Percentiles rank a stretch among this genome's conserved stretches.
These are phyloP conservation scores for Oehlia diaphana DNA, from an alignment of 192 early-diverging fungal genomes.

Conservation along the genomic window DNA sequence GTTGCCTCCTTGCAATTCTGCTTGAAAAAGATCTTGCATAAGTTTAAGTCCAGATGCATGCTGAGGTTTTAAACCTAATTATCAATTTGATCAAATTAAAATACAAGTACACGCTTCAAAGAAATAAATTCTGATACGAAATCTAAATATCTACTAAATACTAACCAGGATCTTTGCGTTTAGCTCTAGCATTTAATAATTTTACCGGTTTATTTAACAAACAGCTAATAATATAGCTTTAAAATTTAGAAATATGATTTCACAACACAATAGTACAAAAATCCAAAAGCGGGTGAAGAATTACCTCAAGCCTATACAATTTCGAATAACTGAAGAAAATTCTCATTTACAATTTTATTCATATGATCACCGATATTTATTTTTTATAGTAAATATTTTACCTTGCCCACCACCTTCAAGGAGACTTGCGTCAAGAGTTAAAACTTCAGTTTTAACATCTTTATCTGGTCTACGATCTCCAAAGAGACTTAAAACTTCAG, in stretches of 20 bases:
- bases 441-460: neutral
- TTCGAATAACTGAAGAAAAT: slow-evolving; percentile 8
- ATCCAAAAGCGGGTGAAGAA: no score
- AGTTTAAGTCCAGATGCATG: slow-evolving; percentile 43
- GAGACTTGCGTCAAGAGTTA: slow-evolving; percentile 1
- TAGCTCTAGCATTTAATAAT: slow-evolving; percentile 29
- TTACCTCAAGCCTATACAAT: slow-evolving; percentile 11
- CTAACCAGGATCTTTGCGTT: slow-evolving; percentile 24
- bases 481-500: no score
- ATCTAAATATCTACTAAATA: neutral
- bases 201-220: slow-evolving; percentile 23
- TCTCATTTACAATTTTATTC: no score
- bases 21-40: slow-evolving; percentile 29
- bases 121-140: neutral
- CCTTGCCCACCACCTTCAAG: slow-evolving; percentile 24
- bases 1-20: slow-evolving; percentile 28
- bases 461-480: no score
- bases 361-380: neutral
- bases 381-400: neutral
- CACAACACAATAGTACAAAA: neutral
- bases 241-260: neutral
- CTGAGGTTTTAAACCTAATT: slow-evolving; percentile 36
- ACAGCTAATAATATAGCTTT: neutral
- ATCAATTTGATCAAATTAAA: neutral
- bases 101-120: neutral